These are phyloP conservation scores for Talaromyces sp. DNA, from an alignment of 2,329 filamentous ascomycete genomes.

Conservation along the genomic window DNA sequence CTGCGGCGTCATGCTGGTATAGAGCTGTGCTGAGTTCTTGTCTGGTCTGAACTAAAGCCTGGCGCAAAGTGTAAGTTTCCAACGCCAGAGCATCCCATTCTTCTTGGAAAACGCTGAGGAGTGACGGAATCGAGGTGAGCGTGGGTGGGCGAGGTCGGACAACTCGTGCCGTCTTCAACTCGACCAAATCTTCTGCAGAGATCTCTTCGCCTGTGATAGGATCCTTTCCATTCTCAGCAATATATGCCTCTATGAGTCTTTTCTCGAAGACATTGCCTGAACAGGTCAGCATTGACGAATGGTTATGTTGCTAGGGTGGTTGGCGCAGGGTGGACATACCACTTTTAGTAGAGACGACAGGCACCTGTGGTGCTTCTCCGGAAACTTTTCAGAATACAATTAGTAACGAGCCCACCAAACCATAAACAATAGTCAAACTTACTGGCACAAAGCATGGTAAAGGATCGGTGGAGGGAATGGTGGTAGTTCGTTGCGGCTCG, in stretches of 20 bases:
- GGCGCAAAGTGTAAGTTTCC: conserved; percentile 85
- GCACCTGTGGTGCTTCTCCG: conserved; percentile 90
- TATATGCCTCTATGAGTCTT: conserved; percentile 90
- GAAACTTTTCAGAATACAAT: conserved; percentile 64
- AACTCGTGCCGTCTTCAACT: conserved; percentile 76
- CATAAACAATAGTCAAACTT: conserved; percentile 36
- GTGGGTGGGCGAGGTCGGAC: conserved; percentile 88
- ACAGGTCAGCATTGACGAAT: conserved; percentile 28
- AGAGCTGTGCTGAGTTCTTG: conserved; percentile 91
- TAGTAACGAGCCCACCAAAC: neutral
- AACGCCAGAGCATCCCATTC: conserved; percentile 95
- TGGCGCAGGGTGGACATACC: conserved; percentile 54
- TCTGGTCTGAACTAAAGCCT: conserved; percentile 82
- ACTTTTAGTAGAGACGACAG: conserved; percentile 91
- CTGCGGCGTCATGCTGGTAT: conserved; percentile 96
- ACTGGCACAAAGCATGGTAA: conserved; percentile 62
- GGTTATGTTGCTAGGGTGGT: conserved; percentile 11
- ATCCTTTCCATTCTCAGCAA: conserved; percentile 88
- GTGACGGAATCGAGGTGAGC: conserved; percentile 90
- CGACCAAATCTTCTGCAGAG: conserved; percentile 76
- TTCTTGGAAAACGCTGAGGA: conserved; percentile 92
- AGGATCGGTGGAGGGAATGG: conserved; percentile 21
- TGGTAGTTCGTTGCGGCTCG: conserved; percentile 23
- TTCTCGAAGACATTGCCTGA: conserved; percentile 88
- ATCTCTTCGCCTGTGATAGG: conserved; percentile 85